phyloP scores from a whole-genome alignment of 345 rosid species.

The Schrenkiella parvula region DNA sequence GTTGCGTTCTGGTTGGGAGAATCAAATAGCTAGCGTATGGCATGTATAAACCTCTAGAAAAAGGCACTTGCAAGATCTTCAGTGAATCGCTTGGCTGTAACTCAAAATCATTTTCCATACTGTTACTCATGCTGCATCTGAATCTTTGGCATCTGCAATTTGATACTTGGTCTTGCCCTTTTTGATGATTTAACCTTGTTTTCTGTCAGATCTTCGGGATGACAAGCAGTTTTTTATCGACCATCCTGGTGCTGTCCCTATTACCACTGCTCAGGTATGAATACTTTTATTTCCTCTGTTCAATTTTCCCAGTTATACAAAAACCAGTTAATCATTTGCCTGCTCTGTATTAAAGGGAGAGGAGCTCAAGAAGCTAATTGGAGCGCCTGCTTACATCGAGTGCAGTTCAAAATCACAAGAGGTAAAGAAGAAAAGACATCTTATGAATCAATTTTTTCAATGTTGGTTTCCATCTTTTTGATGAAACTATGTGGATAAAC shows the following conservation, averaged over 20 bases:
- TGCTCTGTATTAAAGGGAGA: slow-evolving; percentile 55
- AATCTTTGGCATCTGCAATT: not conserved
- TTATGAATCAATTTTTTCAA: not conserved
- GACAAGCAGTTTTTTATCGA: slow-evolving; percentile 80
- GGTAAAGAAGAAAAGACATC: slow-evolving; percentile 34
- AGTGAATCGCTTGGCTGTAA: not conserved
- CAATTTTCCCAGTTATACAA: not conserved
- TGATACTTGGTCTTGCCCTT: not conserved
- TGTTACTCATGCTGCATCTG: not conserved
- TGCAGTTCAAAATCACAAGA: slow-evolving; percentile 93
- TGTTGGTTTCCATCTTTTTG: not conserved
- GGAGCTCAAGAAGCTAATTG: slow-evolving; percentile 78
- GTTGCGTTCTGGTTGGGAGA: not conserved
- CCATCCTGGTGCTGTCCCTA: slow-evolving; percentile 93
- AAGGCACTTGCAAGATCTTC: not conserved
- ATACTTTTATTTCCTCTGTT: not conserved
- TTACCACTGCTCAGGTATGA: slow-evolving; percentile 61
- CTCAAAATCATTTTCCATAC: not conserved
- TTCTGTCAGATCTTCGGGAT: slow-evolving; percentile 74
- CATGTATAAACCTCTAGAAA: not conserved
- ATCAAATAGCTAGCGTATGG: not conserved
- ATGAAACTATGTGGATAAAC: slow-evolving; percentile 5
- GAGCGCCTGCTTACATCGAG: slow-evolving; percentile 80
- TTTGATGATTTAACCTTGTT: not conserved
- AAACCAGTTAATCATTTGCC: not conserved